Evolutionary conservation across 2,329 filamentous ascomycete genomes (phyloP).

Genomic region (Metarhizium rileyi): DNA sequence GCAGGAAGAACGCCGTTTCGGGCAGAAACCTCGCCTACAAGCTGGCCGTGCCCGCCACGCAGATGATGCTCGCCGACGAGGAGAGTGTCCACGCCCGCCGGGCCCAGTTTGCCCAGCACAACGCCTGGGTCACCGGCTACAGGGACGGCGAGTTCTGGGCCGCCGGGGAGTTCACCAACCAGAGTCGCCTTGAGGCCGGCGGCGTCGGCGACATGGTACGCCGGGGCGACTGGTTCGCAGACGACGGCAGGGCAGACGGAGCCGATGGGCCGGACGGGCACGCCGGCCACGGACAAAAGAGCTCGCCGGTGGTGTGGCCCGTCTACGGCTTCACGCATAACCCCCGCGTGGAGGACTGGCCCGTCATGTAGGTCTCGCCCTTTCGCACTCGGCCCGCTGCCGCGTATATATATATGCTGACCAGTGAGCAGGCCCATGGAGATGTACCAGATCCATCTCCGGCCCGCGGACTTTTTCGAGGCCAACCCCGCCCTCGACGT

Average conservation of each 20-base stretch:
- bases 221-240: conserved; percentile 36
- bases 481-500: conserved; percentile 37
- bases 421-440: conserved; percentile 32
- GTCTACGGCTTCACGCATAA: conserved; percentile 49
- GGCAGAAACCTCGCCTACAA: conserved; percentile 42
- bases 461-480: conserved; percentile 36
- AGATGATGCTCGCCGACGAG: conserved; percentile 36
- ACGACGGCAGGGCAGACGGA: conserved; percentile 13
- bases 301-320: conserved; percentile 33
- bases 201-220: conserved; percentile 38
- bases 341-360: background rate
- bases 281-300: conserved; percentile 11
- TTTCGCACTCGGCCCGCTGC: background rate
- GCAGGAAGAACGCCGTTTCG: conserved; percentile 35
- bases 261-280: conserved; percentile 2
- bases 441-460: conserved; percentile 33
- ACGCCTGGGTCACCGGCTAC: conserved; percentile 39
- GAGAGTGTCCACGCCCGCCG: conserved; percentile 32
- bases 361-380: conserved; percentile 32
- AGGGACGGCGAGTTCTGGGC: conserved; percentile 41
- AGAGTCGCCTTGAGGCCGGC: conserved; percentile 30
- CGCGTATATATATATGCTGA: conserved; percentile 1
- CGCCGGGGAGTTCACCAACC: conserved; percentile 41
- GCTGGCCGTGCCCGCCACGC: conserved; percentile 33
- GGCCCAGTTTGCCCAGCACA: conserved; percentile 36